Evolutionary conservation across 805 yeast genomes (phyloP).

Genomic region (Ogataea kodamae): DNA sequence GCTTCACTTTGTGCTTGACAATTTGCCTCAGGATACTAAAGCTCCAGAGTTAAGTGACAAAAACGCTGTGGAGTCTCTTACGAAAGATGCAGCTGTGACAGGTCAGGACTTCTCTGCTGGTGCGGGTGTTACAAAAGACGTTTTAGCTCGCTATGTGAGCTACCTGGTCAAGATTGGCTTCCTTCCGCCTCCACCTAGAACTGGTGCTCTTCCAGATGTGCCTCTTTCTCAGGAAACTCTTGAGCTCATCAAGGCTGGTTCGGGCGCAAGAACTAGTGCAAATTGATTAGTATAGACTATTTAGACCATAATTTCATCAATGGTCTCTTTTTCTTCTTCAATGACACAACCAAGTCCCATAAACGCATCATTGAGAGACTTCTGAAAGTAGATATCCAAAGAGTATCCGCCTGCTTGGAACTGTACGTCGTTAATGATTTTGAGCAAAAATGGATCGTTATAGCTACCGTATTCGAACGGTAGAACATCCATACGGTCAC

Average conservation of each 20-base stretch:
- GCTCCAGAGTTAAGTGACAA: slow-evolving; percentile 94
- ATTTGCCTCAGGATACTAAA: slow-evolving; percentile 83
- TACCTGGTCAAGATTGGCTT: slow-evolving; percentile 80
- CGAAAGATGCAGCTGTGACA: slow-evolving; percentile 51
- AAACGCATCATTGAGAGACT: slow-evolving; percentile 84
- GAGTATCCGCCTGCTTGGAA: slow-evolving; percentile 86
- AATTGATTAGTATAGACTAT: slow-evolving; percentile 16
- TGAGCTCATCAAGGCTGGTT: slow-evolving; percentile 57
- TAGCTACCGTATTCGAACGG: slow-evolving; percentile 47
- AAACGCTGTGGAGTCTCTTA: slow-evolving; percentile 72
- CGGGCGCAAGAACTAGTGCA: slow-evolving; percentile 73
- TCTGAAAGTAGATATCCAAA: slow-evolving; percentile 61
- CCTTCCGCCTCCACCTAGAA: slow-evolving; percentile 48
- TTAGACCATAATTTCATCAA: slow-evolving; percentile 6
- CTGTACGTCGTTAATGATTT: slow-evolving; percentile 48
- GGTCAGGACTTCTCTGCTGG: slow-evolving; percentile 69
- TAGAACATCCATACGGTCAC: slow-evolving; percentile 64
- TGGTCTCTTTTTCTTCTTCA: slow-evolving; percentile 46
- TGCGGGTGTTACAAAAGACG: slow-evolving; percentile 64
- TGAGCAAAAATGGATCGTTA: slow-evolving; percentile 56
- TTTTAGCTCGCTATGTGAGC: slow-evolving; percentile 72
- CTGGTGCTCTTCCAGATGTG: slow-evolving; percentile 53
- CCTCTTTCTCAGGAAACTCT: slow-evolving; percentile 54
- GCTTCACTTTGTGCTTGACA: slow-evolving; percentile 89
- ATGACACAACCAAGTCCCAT: slow-evolving; percentile 83